Conservation (phyloP, 2,329 filamentous ascomycete species). For the Pezicula carpinea region DNA sequence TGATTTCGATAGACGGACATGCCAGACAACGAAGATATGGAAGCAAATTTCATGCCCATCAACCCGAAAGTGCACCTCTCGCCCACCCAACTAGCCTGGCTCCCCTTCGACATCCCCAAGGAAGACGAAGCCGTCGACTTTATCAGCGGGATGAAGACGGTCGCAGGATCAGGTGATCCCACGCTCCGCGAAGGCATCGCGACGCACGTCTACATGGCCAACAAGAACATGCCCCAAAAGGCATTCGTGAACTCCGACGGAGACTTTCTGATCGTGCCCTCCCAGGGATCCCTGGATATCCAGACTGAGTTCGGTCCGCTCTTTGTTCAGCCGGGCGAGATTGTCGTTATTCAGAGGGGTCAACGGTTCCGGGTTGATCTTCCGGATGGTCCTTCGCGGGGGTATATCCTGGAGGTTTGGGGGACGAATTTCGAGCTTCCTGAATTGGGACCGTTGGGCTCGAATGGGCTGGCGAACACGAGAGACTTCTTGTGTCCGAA, state of each 20-base stretch:
- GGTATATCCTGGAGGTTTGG: constrained; percentile 62
- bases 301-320: constrained; percentile 49
- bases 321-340: constrained; percentile 57
- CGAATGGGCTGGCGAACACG: constrained; percentile 56
- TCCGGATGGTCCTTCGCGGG: constrained; percentile 51
- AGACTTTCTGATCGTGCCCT: constrained; percentile 59
- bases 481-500: constrained; percentile 59
- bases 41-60: constrained; percentile 37
- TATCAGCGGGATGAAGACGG: constrained; percentile 42
- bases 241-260: constrained; percentile 54
- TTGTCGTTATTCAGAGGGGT: constrained; percentile 59
- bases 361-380: constrained; percentile 56
- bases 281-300: constrained; percentile 51
- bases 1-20: constrained; percentile 13
- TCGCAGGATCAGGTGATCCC: constrained; percentile 44
- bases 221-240: constrained; percentile 38
- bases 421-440: constrained; percentile 58
- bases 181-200: constrained; percentile 45
- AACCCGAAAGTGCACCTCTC: constrained; percentile 40
- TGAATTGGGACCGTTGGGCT: constrained; percentile 58
- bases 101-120: constrained; percentile 31
- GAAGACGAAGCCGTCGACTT: constrained; percentile 44
- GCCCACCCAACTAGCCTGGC: constrained; percentile 41
- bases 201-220: constrained; percentile 43
- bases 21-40: constrained; percentile 30